Conservation (phyloP, 306 rosid genomes). For the Alnus rubra region DNA sequence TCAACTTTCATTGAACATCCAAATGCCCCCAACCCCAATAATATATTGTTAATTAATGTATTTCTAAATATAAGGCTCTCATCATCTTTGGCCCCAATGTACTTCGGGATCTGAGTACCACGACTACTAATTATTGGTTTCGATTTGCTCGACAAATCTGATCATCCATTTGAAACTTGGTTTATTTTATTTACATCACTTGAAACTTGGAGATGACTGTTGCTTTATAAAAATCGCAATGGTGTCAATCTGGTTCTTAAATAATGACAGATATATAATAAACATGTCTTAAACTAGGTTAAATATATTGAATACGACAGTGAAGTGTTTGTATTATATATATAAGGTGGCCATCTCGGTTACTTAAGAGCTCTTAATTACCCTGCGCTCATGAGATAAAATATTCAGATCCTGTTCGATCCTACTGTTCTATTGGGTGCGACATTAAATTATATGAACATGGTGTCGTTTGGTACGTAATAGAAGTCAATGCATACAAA, state of each 20-base stretch:
- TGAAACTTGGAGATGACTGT: constrained; percentile 17
- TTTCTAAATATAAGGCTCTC: neutral
- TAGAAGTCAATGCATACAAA: neutral
- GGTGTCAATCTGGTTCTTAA: constrained; percentile 28
- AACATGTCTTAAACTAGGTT: constrained; percentile 14
- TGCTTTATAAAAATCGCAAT: constrained; percentile 11
- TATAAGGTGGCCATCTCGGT: constrained; percentile 18
- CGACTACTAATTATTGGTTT: constrained; percentile 24
- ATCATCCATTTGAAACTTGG: constrained; percentile 30
- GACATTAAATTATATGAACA: constrained; percentile 7
- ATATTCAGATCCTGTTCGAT: neutral
- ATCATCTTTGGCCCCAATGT: constrained; percentile 11
- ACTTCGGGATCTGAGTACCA: constrained; percentile 42
- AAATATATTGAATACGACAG: constrained; percentile 8
- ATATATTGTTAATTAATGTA: no score
- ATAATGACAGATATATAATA: neutral
- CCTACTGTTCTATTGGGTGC: neutral
- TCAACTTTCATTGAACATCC: neutral
- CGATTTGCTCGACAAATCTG: constrained; percentile 25
- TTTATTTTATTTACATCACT: neutral
- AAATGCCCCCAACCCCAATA: neutral
- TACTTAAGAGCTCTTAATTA: constrained; percentile 8
- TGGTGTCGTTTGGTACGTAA: constrained; percentile 2
- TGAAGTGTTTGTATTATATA: constrained; percentile 19
- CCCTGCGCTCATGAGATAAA: constrained; percentile 4